Conservation (phyloP, 2,329 filamentous ascomycete genomes). For the Venturia nashicola region DNA sequence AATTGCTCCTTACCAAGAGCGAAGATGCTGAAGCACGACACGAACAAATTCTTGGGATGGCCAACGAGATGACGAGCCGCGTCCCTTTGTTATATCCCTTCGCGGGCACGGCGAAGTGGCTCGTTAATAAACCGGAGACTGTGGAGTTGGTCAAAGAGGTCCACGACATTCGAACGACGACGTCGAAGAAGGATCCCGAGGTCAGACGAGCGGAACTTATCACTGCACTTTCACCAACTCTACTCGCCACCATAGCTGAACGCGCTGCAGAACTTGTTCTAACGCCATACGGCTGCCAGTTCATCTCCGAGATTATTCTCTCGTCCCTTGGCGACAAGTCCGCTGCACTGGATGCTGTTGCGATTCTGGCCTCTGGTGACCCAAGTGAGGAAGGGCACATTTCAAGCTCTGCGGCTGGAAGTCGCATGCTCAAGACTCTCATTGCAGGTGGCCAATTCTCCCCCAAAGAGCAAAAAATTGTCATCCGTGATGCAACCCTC, state of each 20-base stretch:
- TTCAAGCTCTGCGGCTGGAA: constrained; percentile 49
- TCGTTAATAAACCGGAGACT: constrained; percentile 43
- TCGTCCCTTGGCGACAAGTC: constrained; percentile 63
- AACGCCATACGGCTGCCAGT: constrained; percentile 75
- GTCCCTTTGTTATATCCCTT: constrained; percentile 71
- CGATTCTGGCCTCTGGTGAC: constrained; percentile 28
- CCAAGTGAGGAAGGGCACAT: constrained; percentile 42
- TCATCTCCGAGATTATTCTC: constrained; percentile 72
- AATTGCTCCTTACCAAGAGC: constrained; percentile 55
- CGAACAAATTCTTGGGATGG: constrained; percentile 52
- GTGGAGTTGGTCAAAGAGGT: constrained; percentile 64
- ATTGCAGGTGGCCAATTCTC: constrained; percentile 86
- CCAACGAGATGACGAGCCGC: constrained; percentile 52
- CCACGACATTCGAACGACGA: constrained; percentile 64
- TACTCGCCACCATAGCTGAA: constrained; percentile 61
- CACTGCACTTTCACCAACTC: constrained; percentile 57
- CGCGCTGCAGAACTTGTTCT: constrained; percentile 56
- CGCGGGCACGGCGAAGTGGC: constrained; percentile 48
- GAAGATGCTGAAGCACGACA: constrained; percentile 29
- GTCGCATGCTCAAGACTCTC: constrained; percentile 80
- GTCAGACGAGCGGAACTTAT: constrained; percentile 65
- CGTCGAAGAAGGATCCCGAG: constrained; percentile 84
- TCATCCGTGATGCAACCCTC: constrained; percentile 62
- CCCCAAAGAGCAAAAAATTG: constrained; percentile 53
- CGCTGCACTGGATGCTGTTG: constrained; percentile 56